Conservation (phyloP, 176 grass and related monocot species). For the Musa schizocarpa region DNA sequence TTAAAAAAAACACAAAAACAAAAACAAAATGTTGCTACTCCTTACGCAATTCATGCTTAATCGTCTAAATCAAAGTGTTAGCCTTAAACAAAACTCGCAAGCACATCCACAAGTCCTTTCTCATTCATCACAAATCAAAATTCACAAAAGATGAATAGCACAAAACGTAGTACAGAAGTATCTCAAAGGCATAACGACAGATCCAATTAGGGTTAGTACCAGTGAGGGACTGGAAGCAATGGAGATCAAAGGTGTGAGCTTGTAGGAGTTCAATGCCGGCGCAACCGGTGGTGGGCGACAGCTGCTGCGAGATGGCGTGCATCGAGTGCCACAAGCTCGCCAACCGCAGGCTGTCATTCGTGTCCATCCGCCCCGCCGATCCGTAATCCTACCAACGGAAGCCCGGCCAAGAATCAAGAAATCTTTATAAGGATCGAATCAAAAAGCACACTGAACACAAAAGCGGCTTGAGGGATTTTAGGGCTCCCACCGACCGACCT, state of each 20-base stretch:
- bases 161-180: conserved; percentile 1
- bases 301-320: conserved; percentile 95
- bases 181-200: conserved; percentile 1
- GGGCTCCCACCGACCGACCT: conserved; percentile 27
- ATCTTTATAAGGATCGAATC: background rate
- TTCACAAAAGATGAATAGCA: background rate
- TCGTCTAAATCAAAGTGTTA: too few species aligned
- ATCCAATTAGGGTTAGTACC: conserved; percentile 24
- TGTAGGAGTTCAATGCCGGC: conserved; percentile 71
- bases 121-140: background rate
- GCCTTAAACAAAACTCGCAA: background rate
- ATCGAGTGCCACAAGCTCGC: conserved; percentile 98
- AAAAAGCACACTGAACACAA: background rate
- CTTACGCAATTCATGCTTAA: too few species aligned
- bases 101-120: background rate
- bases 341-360: conserved; percentile 76
- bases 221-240: conserved; percentile 91
- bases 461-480: background rate
- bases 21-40: too few species aligned
- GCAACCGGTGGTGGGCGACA: conserved; percentile 66
- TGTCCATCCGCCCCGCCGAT: conserved; percentile 80
- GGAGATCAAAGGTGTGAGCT: conserved; percentile 86
- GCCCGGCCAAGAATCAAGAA: background rate
- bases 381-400: conserved; percentile 51
- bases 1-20: too few species aligned